Evolutionary conservation across 495 filamentous ascomycete species (phyloP).

Genomic region (Lasiosphaeriaceae sp.): DNA sequence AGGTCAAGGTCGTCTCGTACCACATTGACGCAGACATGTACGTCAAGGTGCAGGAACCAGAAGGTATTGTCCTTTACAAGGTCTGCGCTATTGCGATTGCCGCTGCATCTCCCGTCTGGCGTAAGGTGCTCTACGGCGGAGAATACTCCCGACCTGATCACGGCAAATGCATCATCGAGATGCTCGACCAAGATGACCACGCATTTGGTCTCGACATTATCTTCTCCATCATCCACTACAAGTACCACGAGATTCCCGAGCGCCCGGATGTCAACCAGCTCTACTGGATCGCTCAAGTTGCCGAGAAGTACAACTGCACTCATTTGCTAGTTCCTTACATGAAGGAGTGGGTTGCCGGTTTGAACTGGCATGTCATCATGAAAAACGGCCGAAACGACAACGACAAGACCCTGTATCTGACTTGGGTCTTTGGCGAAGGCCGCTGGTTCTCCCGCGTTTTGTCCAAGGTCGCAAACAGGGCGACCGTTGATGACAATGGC

Average conservation of each 20-base stretch:
- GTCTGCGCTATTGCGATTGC: slow-evolving; percentile 10
- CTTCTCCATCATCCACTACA: slow-evolving; percentile 22
- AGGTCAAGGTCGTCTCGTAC: slow-evolving; percentile 6
- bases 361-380: slow-evolving; percentile 14
- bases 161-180: slow-evolving; percentile 7
- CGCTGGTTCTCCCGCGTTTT: slow-evolving; percentile 12
- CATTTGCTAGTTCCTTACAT: slow-evolving; percentile 17
- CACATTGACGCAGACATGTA: slow-evolving; percentile 17
- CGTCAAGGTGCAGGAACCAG: slow-evolving; percentile 4
- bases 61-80: slow-evolving; percentile 2
- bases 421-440: slow-evolving; percentile 22
- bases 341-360: slow-evolving; percentile 11
- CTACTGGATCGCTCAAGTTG: slow-evolving; percentile 14
- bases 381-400: background rate
- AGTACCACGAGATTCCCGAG: slow-evolving; percentile 18
- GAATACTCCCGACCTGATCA: background rate
- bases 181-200: slow-evolving; percentile 3
- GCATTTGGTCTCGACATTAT: slow-evolving; percentile 16
- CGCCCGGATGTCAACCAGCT: slow-evolving; percentile 14
- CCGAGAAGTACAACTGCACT: slow-evolving; percentile 15
- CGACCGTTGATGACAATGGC: slow-evolving; percentile 8
- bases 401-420: slow-evolving; percentile 17
- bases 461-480: slow-evolving; percentile 12
- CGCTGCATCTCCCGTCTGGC: slow-evolving; percentile 14
- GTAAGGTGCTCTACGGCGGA: slow-evolving; percentile 7